These are phyloP conservation scores for Piper longum DNA, from an alignment of 164 flowering plant species.

Conservation along the genomic window DNA sequence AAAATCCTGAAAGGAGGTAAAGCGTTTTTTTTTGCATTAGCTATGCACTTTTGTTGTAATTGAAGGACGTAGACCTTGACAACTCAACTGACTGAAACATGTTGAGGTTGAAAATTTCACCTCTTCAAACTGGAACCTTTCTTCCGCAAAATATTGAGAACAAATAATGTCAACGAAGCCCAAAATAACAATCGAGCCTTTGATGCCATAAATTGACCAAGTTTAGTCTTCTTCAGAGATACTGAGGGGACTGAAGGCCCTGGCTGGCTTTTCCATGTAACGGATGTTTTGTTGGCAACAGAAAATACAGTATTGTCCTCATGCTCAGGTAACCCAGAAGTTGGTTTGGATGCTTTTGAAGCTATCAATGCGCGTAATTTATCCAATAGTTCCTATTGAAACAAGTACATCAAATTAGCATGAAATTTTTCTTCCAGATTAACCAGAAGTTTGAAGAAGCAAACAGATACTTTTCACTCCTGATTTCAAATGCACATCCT, in stretches of 20 bases:
- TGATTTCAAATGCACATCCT: too few relatives aligned
- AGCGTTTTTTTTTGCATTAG: neutral
- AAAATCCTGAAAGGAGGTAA: neutral
- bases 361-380: conserved; percentile 11
- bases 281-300: neutral
- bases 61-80: too few relatives aligned
- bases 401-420: neutral
- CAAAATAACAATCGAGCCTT: conserved; percentile 29
- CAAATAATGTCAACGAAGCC: conserved; percentile 24
- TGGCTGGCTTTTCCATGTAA: neutral
- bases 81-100: too few relatives aligned
- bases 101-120: conserved; percentile 15
- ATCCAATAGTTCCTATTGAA: conserved; percentile 29
- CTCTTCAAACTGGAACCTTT: conserved; percentile 28
- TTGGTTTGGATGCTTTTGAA: neutral
- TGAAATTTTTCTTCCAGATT: neutral
- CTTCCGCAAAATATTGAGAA: conserved; percentile 24
- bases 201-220: conserved; percentile 19
- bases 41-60: too few relatives aligned
- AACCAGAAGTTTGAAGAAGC: too few relatives aligned
- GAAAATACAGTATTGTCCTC: neutral
- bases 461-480: too few relatives aligned
- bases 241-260: neutral
- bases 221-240: conserved; percentile 18
- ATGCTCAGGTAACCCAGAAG: neutral